Conservation (phyloP, 257 asterid species). For the Catharanthus roseus region DNA sequence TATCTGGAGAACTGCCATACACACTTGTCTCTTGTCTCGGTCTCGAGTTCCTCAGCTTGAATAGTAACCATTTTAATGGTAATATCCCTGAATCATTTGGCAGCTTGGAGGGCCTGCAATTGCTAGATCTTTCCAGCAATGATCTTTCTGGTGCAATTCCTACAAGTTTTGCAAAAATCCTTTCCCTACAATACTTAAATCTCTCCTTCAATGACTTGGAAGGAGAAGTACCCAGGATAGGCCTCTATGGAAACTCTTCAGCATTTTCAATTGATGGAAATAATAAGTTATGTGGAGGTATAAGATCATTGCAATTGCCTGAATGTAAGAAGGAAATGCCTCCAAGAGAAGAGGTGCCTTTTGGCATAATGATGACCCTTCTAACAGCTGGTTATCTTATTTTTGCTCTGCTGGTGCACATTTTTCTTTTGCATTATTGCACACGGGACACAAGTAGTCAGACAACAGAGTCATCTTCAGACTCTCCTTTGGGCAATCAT, state of each 20-base stretch:
- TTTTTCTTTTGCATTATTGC: background rate
- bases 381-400: background rate
- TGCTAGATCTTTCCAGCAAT: slow-evolving; percentile 9
- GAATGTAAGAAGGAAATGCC: background rate
- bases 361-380: background rate
- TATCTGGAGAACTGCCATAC: background rate
- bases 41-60: background rate
- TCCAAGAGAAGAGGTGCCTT: background rate
- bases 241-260: background rate
- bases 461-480: background rate
- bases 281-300: slow-evolving; percentile 9
- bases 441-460: background rate
- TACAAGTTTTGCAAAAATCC: background rate
- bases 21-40: background rate
- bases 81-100: background rate
- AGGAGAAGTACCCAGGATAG: slow-evolving; percentile 12
- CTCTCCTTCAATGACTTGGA: slow-evolving; percentile 9
- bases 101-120: background rate
- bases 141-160: slow-evolving; percentile 8
- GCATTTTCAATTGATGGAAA: slow-evolving; percentile 13
- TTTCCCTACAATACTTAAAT: background rate
- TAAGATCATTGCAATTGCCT: background rate
- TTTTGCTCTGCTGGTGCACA: background rate
- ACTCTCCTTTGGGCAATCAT: background rate
- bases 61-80: slow-evolving; percentile 6